Base-by-base conservation (phyloP, 176 grass and related monocot genomes). In the Oryza glumipatula region DNA sequence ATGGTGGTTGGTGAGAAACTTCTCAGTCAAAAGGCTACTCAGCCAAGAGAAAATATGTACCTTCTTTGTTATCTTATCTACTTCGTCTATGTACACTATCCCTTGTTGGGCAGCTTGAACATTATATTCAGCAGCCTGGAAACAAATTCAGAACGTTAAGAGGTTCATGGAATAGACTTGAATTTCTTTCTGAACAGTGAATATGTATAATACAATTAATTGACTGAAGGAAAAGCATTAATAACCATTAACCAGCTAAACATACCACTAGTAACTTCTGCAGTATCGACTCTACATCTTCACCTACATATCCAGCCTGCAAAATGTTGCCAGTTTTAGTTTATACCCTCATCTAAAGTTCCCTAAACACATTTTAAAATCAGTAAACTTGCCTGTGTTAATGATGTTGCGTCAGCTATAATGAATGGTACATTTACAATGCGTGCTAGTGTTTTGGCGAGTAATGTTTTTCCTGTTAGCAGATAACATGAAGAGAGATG, bases 61-160 rank as follows among this genome's bases (percentile, higher is more conserved):
- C 93, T 94, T 98, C 81, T 98, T 98, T 83, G 96, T 91, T 88
- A 98, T 98, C 73, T 98, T 98, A 92, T 98, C 96, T 88, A 98
- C 85, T 96, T 98, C 96, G 73, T 98, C 96, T 89, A 98, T 98
- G 79, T 98, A 98, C 68, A 98, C 93, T 77, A 98, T 98, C 78
- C 96, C 96, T 87, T 95, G 93, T 79, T 98, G 96, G 76, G 93
- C 93, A 74, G 96, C 96, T 94, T 96, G 88, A 87, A 98, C 88
- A 73, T 99, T 92, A 77, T 93, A 95, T 83, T 99, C 91, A 68
- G 96, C 91, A 85, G 81, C 96, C 96, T 99, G 72, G 78, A 76
- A 49, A 94, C 52, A 81, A 65, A 76, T 76, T 81, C 48, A 68
- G 73, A 74, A 88, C 70, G 60, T 60, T 78, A 67, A 28, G 49